phyloP scores from a whole-genome alignment of 139 green algal species.

The Haematococcus sp. region DNA sequence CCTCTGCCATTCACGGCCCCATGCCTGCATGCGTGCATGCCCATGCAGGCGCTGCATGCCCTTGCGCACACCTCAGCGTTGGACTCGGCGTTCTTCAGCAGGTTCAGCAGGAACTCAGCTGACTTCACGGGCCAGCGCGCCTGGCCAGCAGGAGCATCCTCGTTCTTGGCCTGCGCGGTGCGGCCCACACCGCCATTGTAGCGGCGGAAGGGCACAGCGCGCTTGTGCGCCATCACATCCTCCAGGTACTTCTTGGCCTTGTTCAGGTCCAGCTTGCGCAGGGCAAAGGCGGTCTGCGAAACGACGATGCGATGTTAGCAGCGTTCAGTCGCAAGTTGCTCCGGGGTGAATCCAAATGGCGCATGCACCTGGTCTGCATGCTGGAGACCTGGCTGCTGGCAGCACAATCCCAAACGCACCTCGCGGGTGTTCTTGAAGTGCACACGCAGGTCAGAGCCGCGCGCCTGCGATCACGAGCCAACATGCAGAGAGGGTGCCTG shows the following conservation, averaged over 20 bases:
- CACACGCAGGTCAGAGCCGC: constrained; percentile 86
- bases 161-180: constrained; percentile 81
- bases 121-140: constrained; percentile 97
- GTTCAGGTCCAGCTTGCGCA: constrained; percentile 81
- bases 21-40: neutral
- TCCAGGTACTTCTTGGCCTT: constrained; percentile 97
- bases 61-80: constrained; percentile 86
- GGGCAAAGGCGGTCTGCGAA: constrained; percentile 71
- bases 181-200: constrained; percentile 89
- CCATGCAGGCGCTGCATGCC: neutral
- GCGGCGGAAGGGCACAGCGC: constrained; percentile 92
- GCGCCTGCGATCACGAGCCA: constrained; percentile 57
- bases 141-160: constrained; percentile 80
- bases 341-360: neutral
- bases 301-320: neutral
- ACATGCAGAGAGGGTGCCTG: neutral
- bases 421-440: constrained; percentile 99
- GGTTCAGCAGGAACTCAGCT: constrained; percentile 87
- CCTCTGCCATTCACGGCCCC: neutral
- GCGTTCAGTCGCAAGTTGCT: neutral
- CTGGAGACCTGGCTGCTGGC: neutral
- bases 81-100: constrained; percentile 98
- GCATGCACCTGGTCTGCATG: neutral
- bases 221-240: constrained; percentile 91
- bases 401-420: constrained; percentile 3